Evolutionary conservation across 345 rosid genomes (phyloP).

Genomic region (Corchorus olitorius): DNA sequence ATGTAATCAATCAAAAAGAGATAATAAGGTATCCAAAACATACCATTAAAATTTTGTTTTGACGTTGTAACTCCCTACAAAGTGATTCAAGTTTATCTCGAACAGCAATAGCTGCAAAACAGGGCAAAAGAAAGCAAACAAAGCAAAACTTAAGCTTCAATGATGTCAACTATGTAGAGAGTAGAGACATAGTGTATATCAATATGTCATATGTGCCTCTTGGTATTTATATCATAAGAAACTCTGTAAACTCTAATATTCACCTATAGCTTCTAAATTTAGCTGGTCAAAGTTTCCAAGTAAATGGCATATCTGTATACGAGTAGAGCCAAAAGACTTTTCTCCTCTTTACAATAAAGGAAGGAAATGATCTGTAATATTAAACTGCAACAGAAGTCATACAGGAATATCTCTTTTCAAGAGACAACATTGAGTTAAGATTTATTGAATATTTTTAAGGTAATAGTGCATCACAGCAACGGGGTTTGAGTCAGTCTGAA

Average conservation of each 20-base stretch:
- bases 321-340: neutral
- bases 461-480: neutral
- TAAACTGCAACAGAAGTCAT: neutral
- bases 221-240: conserved; percentile 1
- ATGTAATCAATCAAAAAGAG: conserved; percentile 11
- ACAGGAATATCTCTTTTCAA: conserved; percentile 3
- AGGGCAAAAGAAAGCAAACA: conserved; percentile 6
- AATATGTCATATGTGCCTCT: neutral
- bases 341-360: neutral
- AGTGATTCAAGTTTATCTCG: conserved; percentile 93
- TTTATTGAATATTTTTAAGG: neutral
- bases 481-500: neutral
- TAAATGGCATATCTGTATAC: neutral
- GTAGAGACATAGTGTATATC: neutral
- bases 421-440: neutral
- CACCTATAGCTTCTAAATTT: neutral
- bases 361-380: neutral
- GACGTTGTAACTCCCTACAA: conserved; percentile 92
- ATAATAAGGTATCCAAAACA: conserved; percentile 1
- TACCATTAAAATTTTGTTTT: conserved; percentile 94
- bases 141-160: conserved; percentile 3
- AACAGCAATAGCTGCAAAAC: conserved; percentile 64
- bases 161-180: neutral
- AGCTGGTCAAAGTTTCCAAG: conserved; percentile 12
- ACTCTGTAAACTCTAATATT: conserved; percentile 12